These are phyloP conservation scores for Microbotryum violaceum DNA, from an alignment of 1,284 basidiomycete genomes.

Conservation along the genomic window DNA sequence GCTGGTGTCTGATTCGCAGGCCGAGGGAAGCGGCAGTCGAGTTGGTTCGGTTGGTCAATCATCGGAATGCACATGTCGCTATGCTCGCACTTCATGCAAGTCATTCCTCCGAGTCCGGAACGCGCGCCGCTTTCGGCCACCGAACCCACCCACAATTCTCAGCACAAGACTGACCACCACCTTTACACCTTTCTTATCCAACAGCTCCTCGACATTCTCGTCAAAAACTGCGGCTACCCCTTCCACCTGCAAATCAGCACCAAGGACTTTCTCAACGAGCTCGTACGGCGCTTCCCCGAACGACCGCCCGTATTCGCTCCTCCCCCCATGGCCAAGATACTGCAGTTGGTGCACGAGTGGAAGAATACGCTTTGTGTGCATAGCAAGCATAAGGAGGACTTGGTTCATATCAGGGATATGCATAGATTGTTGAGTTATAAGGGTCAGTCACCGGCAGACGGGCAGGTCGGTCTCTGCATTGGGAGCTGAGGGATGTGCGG, in stretches of 20 bases:
- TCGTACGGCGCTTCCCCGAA: conserved; percentile 95
- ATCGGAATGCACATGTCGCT: conserved; percentile 81
- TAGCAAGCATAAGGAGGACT: conserved; percentile 89
- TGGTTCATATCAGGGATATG: conserved; percentile 98
- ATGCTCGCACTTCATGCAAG: conserved; percentile 55
- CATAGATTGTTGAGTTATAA: conserved; percentile 90
- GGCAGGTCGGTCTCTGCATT: too few relatives aligned
- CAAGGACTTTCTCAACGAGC: conserved; percentile 97
- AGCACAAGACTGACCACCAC: background rate
- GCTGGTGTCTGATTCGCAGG: conserved; percentile 41
- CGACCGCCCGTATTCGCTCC: conserved; percentile 90
- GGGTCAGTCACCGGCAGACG: conserved; percentile 43
- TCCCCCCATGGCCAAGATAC: conserved; percentile 85
- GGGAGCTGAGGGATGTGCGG: background rate
- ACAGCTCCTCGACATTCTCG: conserved; percentile 77
- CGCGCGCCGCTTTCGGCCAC: background rate
- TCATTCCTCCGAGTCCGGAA: background rate
- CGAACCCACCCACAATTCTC: background rate
- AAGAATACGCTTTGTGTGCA: conserved; percentile 86
- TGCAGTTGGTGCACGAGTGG: conserved; percentile 92
- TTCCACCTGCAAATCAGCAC: conserved; percentile 97
- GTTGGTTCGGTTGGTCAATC: conserved; percentile 72
- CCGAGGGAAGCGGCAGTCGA: conserved; percentile 83
- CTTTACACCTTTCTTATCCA: background rate
- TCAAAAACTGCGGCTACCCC: conserved; percentile 91